These are phyloP conservation scores for Cladosporium oxysporum DNA, from an alignment of 2,329 filamentous ascomycete genomes.

Conservation along the genomic window DNA sequence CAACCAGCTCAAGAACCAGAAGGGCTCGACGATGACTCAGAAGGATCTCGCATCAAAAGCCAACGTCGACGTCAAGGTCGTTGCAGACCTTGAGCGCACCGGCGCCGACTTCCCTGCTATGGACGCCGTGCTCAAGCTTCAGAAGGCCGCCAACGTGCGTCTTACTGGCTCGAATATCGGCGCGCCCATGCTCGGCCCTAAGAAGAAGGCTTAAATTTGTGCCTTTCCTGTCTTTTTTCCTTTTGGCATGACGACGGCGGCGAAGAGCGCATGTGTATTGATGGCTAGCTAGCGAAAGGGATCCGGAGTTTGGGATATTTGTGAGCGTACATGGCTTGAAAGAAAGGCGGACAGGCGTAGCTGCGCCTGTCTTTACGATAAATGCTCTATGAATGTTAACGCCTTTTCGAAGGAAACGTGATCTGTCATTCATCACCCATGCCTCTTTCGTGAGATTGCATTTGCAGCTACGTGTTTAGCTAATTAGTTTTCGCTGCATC, in stretches of 20 bases:
- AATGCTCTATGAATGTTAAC: slow-evolving; percentile 21
- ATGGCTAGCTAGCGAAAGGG: slow-evolving; percentile 18
- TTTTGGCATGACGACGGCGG: neutral
- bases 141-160: slow-evolving; percentile 54
- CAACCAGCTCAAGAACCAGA: slow-evolving; percentile 78
- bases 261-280: slow-evolving; percentile 8
- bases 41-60: slow-evolving; percentile 83
- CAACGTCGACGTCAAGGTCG: slow-evolving; percentile 78
- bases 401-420: slow-evolving; percentile 4
- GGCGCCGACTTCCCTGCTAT: slow-evolving; percentile 77
- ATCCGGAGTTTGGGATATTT: slow-evolving; percentile 19
- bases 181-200: slow-evolving; percentile 73
- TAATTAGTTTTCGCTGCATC: neutral
- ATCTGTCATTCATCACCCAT: neutral
- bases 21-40: slow-evolving; percentile 75
- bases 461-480: neutral
- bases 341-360: slow-evolving; percentile 1
- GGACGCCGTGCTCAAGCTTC: slow-evolving; percentile 83
- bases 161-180: slow-evolving; percentile 61
- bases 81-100: slow-evolving; percentile 84
- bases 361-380: slow-evolving; percentile 18
- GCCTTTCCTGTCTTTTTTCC: neutral
- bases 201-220: slow-evolving; percentile 57
- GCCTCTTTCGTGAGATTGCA: neutral
- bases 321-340: slow-evolving; percentile 14